Base-by-base conservation (phyloP, 495 filamentous ascomycete species). In the Penicillium bovifimosum region DNA sequence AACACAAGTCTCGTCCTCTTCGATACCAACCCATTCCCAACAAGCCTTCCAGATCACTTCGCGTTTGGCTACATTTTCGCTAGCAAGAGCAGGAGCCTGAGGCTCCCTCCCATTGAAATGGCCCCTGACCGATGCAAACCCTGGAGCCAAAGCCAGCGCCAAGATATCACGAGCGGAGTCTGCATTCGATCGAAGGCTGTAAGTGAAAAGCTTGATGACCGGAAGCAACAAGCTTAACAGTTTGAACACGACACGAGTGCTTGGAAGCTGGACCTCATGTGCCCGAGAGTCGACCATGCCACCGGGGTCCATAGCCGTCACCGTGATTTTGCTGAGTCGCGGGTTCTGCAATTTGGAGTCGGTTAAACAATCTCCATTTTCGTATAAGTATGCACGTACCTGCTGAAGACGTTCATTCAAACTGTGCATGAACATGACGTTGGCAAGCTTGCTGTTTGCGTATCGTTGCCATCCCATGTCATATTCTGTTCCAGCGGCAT, bases 291-390 rank as follows among this genome's bases (percentile, higher is more conserved):
- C 70, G 11, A 58, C 53, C 24, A 79, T 47, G 27, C 62, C 74
- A 11, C 77, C 74, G 0, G 75, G 76, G 51, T 79, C 72, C 32
- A 77, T 67, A 17, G 69, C 66, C 6, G 74, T 62, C 14, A 67
- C 73, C 0, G 74, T 76, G 50, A 79, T 73, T 0, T 69, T 73
- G 38, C 53, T 63, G 24, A 76, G 50, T 5, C 39, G 50, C 5
- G 63, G 48, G 26, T 74, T 61, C 73, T 60, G 14, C n/a, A 18
- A 32, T 6, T 16, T 2, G 3, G n/a, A 20, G 10, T 54, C n/a
- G 60, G 33, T 27, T 9, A 9, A 13, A 16, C 33, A 9, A 1
- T 24, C 13, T 11, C 3, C 28, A n/a, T 6, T 18, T 9, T 10
- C 4, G 13, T 29, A 1, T 7, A 24, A 9, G 1, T 35, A 1